Percentiles rank a stretch among this genome's conserved stretches.
These are phyloP conservation scores for Aspergillus olivimuriae DNA, from an alignment of 495 filamentous ascomycete species.

Conservation along the genomic window DNA sequence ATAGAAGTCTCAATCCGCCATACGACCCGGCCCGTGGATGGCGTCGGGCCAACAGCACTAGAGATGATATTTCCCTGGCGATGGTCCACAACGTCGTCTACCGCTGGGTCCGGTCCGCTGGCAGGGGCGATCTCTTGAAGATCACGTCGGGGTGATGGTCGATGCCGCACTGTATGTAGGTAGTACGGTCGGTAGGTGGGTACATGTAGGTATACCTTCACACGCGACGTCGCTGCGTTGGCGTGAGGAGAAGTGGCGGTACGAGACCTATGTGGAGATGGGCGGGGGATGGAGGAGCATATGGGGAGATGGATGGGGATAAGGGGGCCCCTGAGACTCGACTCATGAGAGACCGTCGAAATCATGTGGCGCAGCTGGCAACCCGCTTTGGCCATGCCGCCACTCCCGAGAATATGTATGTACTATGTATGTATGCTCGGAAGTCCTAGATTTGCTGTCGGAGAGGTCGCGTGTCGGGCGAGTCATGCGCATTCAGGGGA, in stretches of 20 bases:
- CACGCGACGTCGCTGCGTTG: neutral
- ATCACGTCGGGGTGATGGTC: neutral
- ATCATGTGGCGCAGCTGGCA: conserved; percentile 20
- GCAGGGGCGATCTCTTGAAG: neutral
- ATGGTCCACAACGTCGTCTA: neutral
- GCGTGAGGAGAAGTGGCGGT: neutral
- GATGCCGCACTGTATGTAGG: neutral
- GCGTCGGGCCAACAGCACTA: no score
- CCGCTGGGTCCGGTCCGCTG: neutral
- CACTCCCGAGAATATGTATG: conserved; percentile 17
- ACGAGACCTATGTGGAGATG: no score
- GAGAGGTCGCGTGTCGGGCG: conserved; percentile 10
- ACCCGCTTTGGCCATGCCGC: conserved; percentile 16
- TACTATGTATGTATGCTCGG: no score
- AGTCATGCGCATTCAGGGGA: no score
- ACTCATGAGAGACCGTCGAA: conserved; percentile 1
- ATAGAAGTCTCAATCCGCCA: neutral
- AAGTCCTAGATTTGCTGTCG: conserved; percentile 10
- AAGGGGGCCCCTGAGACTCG: neutral
- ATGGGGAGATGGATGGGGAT: no score
- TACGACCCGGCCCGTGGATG: no score
- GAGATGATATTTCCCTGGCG: neutral
- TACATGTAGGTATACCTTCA: no score
- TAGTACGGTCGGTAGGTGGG: no score
- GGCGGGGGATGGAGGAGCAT: no score